A percentile compares a stretch with the other conserved stretches of the same genome.
Evolutionary conservation across 2,329 filamentous ascomycete genomes (phyloP).

Genomic region (Cyphellophora europaea): DNA sequence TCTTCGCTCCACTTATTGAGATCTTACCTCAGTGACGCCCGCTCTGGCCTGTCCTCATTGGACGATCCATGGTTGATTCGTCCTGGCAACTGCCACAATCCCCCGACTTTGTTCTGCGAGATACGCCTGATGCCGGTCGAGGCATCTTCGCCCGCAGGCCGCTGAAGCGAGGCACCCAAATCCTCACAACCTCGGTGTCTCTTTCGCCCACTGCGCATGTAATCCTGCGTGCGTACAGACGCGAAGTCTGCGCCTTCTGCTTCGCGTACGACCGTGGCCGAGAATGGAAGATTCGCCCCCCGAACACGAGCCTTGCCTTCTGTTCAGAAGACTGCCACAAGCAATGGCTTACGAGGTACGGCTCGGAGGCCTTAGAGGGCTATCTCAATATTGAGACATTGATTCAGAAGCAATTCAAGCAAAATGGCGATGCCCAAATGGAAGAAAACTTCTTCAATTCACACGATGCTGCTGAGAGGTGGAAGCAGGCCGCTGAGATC

Average conservation of each 20-base stretch:
- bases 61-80: too few species aligned
- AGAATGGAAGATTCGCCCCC: slow-evolving; percentile 9
- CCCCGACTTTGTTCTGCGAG: neutral
- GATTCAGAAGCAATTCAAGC: neutral
- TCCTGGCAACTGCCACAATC: slow-evolving; percentile 1
- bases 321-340: slow-evolving; percentile 6
- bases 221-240: slow-evolving; percentile 6
- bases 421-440: neutral
- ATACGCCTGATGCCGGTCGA: slow-evolving; percentile 1
- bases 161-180: neutral
- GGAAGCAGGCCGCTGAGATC: neutral
- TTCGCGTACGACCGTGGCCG: slow-evolving; percentile 11
- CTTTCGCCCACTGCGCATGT: slow-evolving; percentile 7
- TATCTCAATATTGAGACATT: slow-evolving; percentile 2
- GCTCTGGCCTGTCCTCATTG: too few species aligned
- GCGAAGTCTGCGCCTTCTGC: slow-evolving; percentile 12
- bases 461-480: neutral
- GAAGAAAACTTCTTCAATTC: neutral
- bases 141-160: slow-evolving; percentile 4
- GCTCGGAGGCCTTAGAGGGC: slow-evolving; percentile 1
- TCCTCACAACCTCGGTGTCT: slow-evolving; percentile 5
- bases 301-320: slow-evolving; percentile 5
- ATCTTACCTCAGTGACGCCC: too few species aligned
- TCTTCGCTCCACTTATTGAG: too few species aligned
- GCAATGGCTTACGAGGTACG: slow-evolving; percentile 2